Conservation (phyloP, 1,139 yeast genomes). For the Kodamaea alishanica region DNA sequence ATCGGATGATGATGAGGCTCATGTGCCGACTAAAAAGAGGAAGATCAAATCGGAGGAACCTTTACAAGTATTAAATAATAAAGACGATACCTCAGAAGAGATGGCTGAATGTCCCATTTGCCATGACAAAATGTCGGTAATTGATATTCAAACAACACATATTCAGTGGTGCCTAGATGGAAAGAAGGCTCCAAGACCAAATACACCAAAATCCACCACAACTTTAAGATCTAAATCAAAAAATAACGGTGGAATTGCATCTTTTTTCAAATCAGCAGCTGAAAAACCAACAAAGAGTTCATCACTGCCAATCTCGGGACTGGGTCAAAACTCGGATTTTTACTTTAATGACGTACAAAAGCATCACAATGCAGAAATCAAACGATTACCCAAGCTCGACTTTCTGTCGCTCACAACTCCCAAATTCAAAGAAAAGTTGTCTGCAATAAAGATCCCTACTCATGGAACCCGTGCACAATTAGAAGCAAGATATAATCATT, state of each 20-base stretch:
- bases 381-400: conserved; percentile 57
- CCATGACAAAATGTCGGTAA: conserved; percentile 50
- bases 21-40: conserved; percentile 8
- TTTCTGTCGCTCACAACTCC: conserved; percentile 56
- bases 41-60: conserved; percentile 7
- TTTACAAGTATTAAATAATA: conserved; percentile 13
- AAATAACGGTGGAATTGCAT: conserved; percentile 23
- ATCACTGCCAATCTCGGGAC: conserved; percentile 10
- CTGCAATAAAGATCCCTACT: conserved; percentile 52
- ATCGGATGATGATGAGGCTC: conserved; percentile 13
- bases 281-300: conserved; percentile 4
- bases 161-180: conserved; percentile 64
- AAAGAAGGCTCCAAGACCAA: conserved; percentile 11
- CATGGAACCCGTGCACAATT: conserved; percentile 61
- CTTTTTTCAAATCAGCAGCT: conserved; percentile 29
- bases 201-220: background rate
- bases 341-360: conserved; percentile 30
- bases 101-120: conserved; percentile 73
- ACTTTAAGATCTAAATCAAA: conserved; percentile 1
- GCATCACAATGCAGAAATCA: conserved; percentile 22
- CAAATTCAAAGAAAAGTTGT: conserved; percentile 59
- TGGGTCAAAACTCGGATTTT: conserved; percentile 23
- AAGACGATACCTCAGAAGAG: conserved; percentile 11
- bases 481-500: conserved; percentile 74
- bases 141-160: conserved; percentile 59